A percentile compares a stretch with the other conserved stretches of the same genome.
These are phyloP conservation scores for Saposhnikovia divaricata DNA, from an alignment of 129 eudicot genomes.

Conservation along the genomic window DNA sequence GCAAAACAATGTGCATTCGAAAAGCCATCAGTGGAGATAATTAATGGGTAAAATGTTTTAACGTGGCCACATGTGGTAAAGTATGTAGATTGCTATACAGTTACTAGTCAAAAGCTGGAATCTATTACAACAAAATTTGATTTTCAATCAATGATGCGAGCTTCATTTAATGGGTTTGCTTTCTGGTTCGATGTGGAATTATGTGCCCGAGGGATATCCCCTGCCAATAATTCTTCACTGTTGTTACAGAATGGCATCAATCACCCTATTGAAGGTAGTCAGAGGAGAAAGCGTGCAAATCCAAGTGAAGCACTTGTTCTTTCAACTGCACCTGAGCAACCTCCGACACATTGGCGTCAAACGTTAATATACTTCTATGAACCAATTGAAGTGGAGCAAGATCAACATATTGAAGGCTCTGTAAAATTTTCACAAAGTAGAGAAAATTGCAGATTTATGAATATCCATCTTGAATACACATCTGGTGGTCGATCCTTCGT, in stretches of 20 bases:
- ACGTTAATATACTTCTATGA: conserved; percentile 77
- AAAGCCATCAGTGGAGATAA: conserved; percentile 91
- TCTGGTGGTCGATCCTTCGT: conserved; percentile 81
- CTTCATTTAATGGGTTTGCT: conserved; percentile 92
- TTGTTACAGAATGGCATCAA: conserved; percentile 27
- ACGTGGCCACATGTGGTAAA: conserved; percentile 98
- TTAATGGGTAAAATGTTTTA: conserved; percentile 77
- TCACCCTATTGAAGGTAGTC: conserved; percentile 24
- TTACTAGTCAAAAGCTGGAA: conserved; percentile 68
- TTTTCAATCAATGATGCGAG: conserved; percentile 96
- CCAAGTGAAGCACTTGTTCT: conserved; percentile 74
- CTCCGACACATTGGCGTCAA: conserved; percentile 99
- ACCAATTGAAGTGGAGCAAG: conserved; percentile 89
- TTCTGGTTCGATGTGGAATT: conserved; percentile 98
- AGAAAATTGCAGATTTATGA: conserved; percentile 87
- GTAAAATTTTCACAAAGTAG: conserved; percentile 75
- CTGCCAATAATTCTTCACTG: conserved; percentile 27
- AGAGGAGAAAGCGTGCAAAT: conserved; percentile 71
- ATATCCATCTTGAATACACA: conserved; percentile 74
- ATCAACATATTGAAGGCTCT: conserved; percentile 80
- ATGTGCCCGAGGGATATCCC: conserved; percentile 27
- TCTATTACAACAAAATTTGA: conserved; percentile 57
- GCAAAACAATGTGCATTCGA: conserved; percentile 99
- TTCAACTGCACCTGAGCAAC: conserved; percentile 98
- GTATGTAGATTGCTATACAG: conserved; percentile 67